Base-by-base conservation (phyloP, 768 basidiomycete species). In the Xanthoconium purpureum region DNA sequence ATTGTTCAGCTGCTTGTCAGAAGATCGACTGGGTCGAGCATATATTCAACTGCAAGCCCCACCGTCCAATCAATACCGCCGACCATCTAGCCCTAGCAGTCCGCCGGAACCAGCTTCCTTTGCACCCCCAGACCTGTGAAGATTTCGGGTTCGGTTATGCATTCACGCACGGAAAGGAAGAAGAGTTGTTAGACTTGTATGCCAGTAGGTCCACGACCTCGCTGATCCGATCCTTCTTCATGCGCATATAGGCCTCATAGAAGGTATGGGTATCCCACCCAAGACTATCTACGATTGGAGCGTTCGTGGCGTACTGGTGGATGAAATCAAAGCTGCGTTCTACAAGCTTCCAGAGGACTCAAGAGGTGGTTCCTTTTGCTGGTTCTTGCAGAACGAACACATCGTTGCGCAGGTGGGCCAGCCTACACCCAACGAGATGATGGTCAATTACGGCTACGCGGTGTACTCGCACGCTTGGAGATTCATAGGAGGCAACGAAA, bases 341-440 rank as follows among this genome's bases (percentile, higher is more conserved):
- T 39, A 38, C 24, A 35, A 55, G 20, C 0, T 45, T 14, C 43
- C 48, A 11, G 42, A 50, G 18, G 0, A 6, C 7, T 3, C 14
- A 2, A 55, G 54, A n/a, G 48, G 55, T 14, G 29, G 10, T 10
- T 44, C 49, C 33, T 49, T 55, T 37, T 9, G 35, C 11, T 55
- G 54, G 54, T 55, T 55, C 42, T 32, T 56, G 42, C 11, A 50
- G 35, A 50, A 56, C 30, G 42, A 56, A 30, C 48, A 56, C 36
- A 28, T 56, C 20, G 11, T 56, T 28, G 48, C 48, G 15, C 17
- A 39, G 36, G 36, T 36, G 14, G 36, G 48, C 3, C 35, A 45
- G 7, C 55, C 48, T 7, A 20, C 50, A 3, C 9, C 55, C 1
- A 45, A 3, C 14, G 28, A n/a, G 24, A 24, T 24, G 24, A 24